Base-by-base conservation (phyloP, 495 filamentous ascomycete species). In the Tetracladium setigerum region DNA sequence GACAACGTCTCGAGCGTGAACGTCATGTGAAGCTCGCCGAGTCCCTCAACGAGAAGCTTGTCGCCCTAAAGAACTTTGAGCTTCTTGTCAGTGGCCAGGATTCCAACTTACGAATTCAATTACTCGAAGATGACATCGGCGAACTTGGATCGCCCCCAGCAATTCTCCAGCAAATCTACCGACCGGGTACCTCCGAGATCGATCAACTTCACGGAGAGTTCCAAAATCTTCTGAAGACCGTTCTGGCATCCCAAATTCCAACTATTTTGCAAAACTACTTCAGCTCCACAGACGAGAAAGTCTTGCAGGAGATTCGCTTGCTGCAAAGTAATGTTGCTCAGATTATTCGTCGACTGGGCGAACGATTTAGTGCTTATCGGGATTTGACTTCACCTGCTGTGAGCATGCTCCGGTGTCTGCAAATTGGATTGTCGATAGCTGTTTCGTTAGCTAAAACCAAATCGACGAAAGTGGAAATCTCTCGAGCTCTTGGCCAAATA, bases 141-240 rank as follows among this genome's bases (percentile, higher is more conserved):
- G 66, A 62, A 2, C 57, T 95, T 37, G 90, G 89, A 1, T 71
- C 73, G 16, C 77, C 80, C 12, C 74, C 81, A n/a, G 51, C 46
- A 0, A 54, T 67, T 22, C 63, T 73, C 3, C 62, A 71, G 49
- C 47, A 62, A 17, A 78, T 95, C 22, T 88, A 79, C 56, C 74
- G 92, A 5, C 89, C 90, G 0, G 62, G 66, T 9, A 60, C 58
- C 5, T 87, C 84, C 0, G 74, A 85, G 49, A 71, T 95, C 34
- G 64, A 70, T 24, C 62, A 81, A n/a, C 64, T 97, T 12, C 87
- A 95, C 50, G 80, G 77, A 0, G 91, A 96, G 57, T 87, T 96
- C 55, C 72, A 68, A 38, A 92, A 84, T 49, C 62, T 95, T 18
- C 66, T 95, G 14, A 80, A 79, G 44, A 70, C 78, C 5, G 63